Evolutionary conservation across 164 flowering plant genomes (phyloP), one percentile per base, ranked within the genome.

Genomic region (Protea cynaroides): DNA sequence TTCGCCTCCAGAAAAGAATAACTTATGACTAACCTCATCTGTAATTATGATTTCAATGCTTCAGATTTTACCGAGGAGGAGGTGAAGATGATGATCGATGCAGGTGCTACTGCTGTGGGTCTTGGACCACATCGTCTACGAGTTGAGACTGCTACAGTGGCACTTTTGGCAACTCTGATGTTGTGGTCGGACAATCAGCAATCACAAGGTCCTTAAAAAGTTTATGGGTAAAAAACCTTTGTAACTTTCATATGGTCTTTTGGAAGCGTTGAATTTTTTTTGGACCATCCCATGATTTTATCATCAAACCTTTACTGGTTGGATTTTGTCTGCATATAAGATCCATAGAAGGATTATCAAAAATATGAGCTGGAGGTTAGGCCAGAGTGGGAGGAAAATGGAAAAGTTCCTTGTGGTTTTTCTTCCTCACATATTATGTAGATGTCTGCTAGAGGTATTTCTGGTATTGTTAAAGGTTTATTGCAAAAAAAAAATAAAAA

Each of bases 81-180:
- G 75, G 64, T 86, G 75, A 77, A 58, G 40, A 69, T 74, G 82
- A 74, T 90, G 71, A 72, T 66, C 29, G 83, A 84, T 80, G 92
- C 92, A 34, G 96, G 97, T 43, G 96, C 91, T 52, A 82, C 71
- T 9, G 68, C 91, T 18, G 96, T 90, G 57, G 92, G 98, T 61
- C 90, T 93, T 69, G 98, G 98, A 51, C 91, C 92, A 22, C 83
- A 75, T 72, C 87, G 97, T 21, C 74, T 93, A 44, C 88, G 97
- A 18, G 98, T 93, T 56, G 98, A 93, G 81, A 93, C 97, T 61
- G 97, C 96, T 56, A 85, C 97, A 21, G 65, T 93, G 38, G 80
- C 91, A 43, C 88, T 93, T 62, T 68, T 90, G 64, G 77, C 96
- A 47, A 79, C 92, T 56, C 65, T 86, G 3, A 93, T 86, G 92